phyloP scores from a whole-genome alignment of 805 yeast species.

The Ascoidea asiatica region DNA sequence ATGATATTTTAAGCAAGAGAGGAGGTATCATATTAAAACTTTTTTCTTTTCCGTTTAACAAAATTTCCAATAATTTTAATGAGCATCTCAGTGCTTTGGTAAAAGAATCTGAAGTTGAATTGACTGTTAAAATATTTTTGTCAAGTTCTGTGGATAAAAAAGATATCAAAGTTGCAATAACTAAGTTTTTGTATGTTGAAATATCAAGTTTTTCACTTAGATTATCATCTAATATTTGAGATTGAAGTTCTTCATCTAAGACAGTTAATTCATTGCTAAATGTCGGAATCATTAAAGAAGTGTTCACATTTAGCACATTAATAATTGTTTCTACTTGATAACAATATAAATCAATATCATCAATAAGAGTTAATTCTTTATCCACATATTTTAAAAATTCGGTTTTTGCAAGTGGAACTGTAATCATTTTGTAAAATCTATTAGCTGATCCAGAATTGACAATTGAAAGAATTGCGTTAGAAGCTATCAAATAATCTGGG shows the following conservation, averaged over 20 bases:
- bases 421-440: constrained; percentile 44
- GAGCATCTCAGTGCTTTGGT: constrained; percentile 25
- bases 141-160: constrained; percentile 23
- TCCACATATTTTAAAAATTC: constrained; percentile 19
- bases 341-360: constrained; percentile 50
- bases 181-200: constrained; percentile 49
- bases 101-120: constrained; percentile 17
- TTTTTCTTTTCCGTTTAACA: constrained; percentile 45
- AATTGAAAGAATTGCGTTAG: constrained; percentile 34
- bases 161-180: constrained; percentile 30
- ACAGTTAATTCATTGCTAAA: constrained; percentile 48
- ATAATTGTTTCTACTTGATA: constrained; percentile 45
- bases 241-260: constrained; percentile 22
- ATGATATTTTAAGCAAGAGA: constrained; percentile 23
- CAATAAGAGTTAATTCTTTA: constrained; percentile 19
- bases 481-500: constrained; percentile 27
- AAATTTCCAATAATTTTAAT: constrained; percentile 28
- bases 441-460: constrained; percentile 41
- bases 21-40: constrained; percentile 33
- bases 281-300: constrained; percentile 27
- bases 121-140: constrained; percentile 15
- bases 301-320: constrained; percentile 35
- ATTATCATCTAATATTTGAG: constrained; percentile 17
- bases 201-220: constrained; percentile 23
- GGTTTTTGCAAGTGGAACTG: constrained; percentile 37